Evolutionary conservation across 1,284 basidiomycete genomes (phyloP), one percentile per base, ranked within the genome.

Genomic region (Cronartium quercuum): DNA sequence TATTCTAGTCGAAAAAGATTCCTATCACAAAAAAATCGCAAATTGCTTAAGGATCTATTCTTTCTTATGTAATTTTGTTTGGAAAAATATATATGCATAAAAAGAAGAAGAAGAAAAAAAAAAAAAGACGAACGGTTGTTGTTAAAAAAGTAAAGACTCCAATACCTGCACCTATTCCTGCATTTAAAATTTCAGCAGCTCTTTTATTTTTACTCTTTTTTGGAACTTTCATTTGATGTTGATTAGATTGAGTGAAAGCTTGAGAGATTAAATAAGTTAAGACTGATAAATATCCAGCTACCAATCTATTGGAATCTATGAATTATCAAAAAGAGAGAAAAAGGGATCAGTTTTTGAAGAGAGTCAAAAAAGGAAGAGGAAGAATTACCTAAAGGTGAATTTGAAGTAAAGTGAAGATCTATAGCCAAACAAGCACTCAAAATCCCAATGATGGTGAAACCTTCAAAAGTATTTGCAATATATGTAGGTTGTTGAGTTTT

Each of bases 391-490:
- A 5, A 9, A 38, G n/a, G 15, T 42, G 13, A 40, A 42, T 62
- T 38, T 37, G 40, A 42, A 44, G 18, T 42, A 40, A 65, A 29
- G 42, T 65, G 40, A 24, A 65, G 37, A 65, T 65, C 63, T 6
- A 65, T 24, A 1, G 38, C 63, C n/a, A 65, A 65, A 42, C 63
- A 65, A 41, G 63, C 35, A 21, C 24, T 42, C 18, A 65, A n/a
- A 18, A 40, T 65, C 21, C 29, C 18, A 15, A 65, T n/a, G n/a
- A 9, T 42, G 4, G 42, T 24, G 5, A 65, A n/a, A 42, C 63
- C 63, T n/a, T n/a, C n/a, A n/a, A n/a, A n/a, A n/a, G n/a, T n/a
- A n/a, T n/a, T n/a, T n/a, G n/a, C n/a, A n/a, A n/a, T n/a, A 41
- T 35, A 9, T 12, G n/a, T 41, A n/a, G 37, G 12, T 40, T 65